Evolutionary conservation across 768 basidiomycete species (phyloP).

Genomic region (Favolaschia claudopus): DNA sequence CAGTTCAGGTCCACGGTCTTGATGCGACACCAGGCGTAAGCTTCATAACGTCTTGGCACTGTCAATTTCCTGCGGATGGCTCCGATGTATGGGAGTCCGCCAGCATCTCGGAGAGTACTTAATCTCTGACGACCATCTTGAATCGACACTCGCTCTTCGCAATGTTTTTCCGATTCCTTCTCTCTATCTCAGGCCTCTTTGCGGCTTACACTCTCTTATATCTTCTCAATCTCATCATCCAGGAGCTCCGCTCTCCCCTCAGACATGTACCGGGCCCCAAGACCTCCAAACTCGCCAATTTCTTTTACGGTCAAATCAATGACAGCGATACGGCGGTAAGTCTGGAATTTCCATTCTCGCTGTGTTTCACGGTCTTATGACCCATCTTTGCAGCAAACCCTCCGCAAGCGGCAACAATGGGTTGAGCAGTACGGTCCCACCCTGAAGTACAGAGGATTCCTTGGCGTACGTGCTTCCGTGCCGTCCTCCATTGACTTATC

Average conservation of each 20-base stretch:
- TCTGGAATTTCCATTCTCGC: not conserved
- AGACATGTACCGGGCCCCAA: constrained; percentile 47
- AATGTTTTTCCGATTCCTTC: not conserved
- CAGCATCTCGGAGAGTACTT: no score
- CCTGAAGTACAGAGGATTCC: constrained; percentile 48
- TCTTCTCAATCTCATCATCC: constrained; percentile 13
- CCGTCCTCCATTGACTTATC: not conserved
- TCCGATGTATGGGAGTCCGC: no score
- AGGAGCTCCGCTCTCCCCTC: constrained; percentile 33
- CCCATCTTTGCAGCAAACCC: constrained; percentile 11
- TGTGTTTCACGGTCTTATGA: constrained; percentile 10
- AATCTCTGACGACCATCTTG: no score
- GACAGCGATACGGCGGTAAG: constrained; percentile 30
- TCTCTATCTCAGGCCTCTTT: not conserved
- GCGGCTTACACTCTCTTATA: constrained; percentile 8
- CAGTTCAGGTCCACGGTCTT: no score
- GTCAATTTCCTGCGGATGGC: no score
- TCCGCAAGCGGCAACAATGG: constrained; percentile 58
- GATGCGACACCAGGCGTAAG: no score
- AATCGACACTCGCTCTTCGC: no score
- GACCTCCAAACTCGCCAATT: constrained; percentile 34
- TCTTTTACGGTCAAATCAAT: constrained; percentile 33
- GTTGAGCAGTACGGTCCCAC: constrained; percentile 54
- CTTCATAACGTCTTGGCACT: no score
- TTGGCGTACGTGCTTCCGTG: constrained; percentile 32